These are phyloP conservation scores for Aspergillus homomorphus DNA, from an alignment of 495 filamentous ascomycete species.

Conservation along the genomic window DNA sequence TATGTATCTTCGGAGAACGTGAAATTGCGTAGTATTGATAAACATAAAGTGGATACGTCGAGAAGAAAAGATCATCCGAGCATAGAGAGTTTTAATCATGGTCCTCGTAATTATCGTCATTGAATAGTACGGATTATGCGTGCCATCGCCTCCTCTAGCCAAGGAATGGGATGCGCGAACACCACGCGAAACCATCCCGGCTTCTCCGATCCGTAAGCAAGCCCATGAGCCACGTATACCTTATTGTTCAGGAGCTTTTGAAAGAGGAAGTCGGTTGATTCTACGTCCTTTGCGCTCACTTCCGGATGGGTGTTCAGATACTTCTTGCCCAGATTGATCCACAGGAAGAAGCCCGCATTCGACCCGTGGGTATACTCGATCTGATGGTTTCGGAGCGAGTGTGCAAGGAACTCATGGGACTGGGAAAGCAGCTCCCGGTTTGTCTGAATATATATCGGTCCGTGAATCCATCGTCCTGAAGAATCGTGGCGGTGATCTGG, in stretches of 20 bases:
- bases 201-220: slow-evolving; percentile 40
- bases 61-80: too few species aligned
- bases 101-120: too few species aligned
- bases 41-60: too few species aligned
- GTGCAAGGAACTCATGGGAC: slow-evolving; percentile 32
- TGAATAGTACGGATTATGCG: too few species aligned
- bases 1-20: too few species aligned
- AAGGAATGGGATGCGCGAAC: slow-evolving; percentile 39
- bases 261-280: slow-evolving; percentile 26
- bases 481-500: slow-evolving; percentile 39
- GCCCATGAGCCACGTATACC: slow-evolving; percentile 44
- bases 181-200: slow-evolving; percentile 54
- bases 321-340: slow-evolving; percentile 51
- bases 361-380: slow-evolving; percentile 39
- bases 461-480: slow-evolving; percentile 48
- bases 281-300: slow-evolving; percentile 16
- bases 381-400: slow-evolving; percentile 33
- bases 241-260: slow-evolving; percentile 36
- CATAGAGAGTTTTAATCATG: too few species aligned
- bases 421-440: slow-evolving; percentile 37
- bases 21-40: too few species aligned
- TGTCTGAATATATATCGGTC: slow-evolving; percentile 38
- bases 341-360: slow-evolving; percentile 59
- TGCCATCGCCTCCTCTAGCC: slow-evolving; percentile 43
- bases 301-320: slow-evolving; percentile 30